Conservation (phyloP, 768 basidiomycete genomes). For the Boletus reticulatus region DNA sequence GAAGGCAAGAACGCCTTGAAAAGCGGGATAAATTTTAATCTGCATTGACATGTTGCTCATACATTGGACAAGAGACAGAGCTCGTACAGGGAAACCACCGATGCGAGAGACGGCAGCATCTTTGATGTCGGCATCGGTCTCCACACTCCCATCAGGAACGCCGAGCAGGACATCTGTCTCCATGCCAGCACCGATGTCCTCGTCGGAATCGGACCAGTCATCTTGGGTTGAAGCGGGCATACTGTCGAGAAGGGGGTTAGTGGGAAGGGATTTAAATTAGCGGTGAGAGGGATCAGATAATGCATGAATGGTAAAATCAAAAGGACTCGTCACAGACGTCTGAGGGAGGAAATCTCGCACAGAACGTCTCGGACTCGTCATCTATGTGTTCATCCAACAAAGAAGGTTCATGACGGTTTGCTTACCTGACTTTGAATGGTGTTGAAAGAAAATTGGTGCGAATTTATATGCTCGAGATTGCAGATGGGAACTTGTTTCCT, state of each 20-base stretch:
- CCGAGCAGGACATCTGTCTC: conserved; percentile 79
- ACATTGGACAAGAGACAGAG: conserved; percentile 43
- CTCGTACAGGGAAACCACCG: conserved; percentile 87
- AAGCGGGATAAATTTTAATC: conserved; percentile 41
- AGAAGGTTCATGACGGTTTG: conserved; percentile 1
- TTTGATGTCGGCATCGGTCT: conserved; percentile 52
- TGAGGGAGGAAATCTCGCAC: conserved; percentile 59
- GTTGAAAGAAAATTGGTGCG: neutral
- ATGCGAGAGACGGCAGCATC: conserved; percentile 88
- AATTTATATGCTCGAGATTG: conserved; percentile 3
- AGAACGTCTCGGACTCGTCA: conserved; percentile 80
- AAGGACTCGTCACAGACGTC: conserved; percentile 60
- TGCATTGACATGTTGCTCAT: conserved; percentile 45
- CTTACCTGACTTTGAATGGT: conserved; percentile 18
- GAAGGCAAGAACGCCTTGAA: conserved; percentile 72
- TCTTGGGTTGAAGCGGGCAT: conserved; percentile 50
- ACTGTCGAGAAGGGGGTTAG: conserved; percentile 9
- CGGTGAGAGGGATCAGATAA: conserved; percentile 57
- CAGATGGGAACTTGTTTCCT: conserved; percentile 20
- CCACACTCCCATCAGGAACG: conserved; percentile 72
- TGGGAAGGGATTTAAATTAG: neutral
- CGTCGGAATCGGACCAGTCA: conserved; percentile 82
- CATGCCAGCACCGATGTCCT: conserved; percentile 50
- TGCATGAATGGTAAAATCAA: conserved; percentile 88
- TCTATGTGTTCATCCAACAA: conserved; percentile 50